Conservation (phyloP, 2,329 filamentous ascomycete species). For the Nemania sp. region DNA sequence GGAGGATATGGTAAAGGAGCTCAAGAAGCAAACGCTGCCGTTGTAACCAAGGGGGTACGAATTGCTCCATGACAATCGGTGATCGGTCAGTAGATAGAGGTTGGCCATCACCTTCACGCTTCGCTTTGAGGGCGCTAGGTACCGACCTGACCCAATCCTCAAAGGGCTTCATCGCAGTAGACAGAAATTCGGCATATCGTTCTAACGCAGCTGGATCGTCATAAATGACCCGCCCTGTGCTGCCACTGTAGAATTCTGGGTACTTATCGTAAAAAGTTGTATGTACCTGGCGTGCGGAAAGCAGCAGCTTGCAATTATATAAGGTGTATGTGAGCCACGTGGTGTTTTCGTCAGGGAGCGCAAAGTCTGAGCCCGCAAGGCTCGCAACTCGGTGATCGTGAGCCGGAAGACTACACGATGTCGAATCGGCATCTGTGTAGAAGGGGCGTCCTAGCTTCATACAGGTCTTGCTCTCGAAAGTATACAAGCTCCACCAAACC, state of each 20-base stretch:
- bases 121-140: constrained; percentile 53
- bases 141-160: constrained; percentile 53
- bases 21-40: constrained; percentile 58
- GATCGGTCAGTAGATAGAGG: constrained; percentile 53
- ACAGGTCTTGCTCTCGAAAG: constrained; percentile 60
- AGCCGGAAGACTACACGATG: constrained; percentile 54
- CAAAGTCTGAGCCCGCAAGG: constrained; percentile 50
- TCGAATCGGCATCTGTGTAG: constrained; percentile 49
- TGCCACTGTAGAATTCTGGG: constrained; percentile 45
- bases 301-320: constrained; percentile 53
- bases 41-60: constrained; percentile 56
- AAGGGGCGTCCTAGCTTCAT: constrained; percentile 62
- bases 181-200: constrained; percentile 42
- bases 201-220: constrained; percentile 48
- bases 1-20: constrained; percentile 55
- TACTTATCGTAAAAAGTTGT: constrained; percentile 54
- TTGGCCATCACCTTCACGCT: constrained; percentile 47
- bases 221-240: constrained; percentile 39
- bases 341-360: constrained; percentile 49
- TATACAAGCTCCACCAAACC: constrained; percentile 65
- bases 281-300: constrained; percentile 51
- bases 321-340: constrained; percentile 56
- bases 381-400: constrained; percentile 51
- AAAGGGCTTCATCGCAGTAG: constrained; percentile 44
- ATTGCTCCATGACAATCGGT: constrained; percentile 51